Conservation (phyloP, 2,329 filamentous ascomycete genomes). For the Colletotrichum filicis region DNA sequence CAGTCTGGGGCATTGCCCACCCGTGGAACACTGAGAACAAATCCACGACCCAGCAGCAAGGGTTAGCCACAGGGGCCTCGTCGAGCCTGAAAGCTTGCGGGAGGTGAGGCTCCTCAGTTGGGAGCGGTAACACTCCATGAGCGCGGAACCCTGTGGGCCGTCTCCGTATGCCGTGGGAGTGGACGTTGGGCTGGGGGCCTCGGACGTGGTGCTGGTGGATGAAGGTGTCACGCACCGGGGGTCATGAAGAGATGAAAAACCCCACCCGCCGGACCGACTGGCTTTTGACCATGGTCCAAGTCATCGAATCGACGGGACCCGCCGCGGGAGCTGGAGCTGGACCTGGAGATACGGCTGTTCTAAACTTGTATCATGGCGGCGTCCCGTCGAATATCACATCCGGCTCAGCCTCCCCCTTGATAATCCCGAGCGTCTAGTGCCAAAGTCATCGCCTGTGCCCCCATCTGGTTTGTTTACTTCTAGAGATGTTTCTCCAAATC, state of each 20-base stretch:
- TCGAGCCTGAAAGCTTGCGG: constrained; percentile 23
- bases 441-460: not conserved
- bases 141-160: not conserved
- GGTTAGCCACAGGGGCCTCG: constrained; percentile 21
- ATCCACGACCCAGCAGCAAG: constrained; percentile 16
- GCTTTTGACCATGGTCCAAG: not conserved
- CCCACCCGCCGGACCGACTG: constrained; percentile 6
- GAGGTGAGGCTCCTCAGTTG: not conserved
- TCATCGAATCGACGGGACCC: not conserved
- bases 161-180: not conserved
- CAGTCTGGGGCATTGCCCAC: constrained; percentile 5
- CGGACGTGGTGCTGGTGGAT: not conserved
- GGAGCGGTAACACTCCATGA: not conserved
- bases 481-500: not conserved
- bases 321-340: constrained; percentile 17
- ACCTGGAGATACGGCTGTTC: not conserved
- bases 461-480: not conserved
- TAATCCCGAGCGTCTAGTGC: not conserved
- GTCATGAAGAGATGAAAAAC: constrained; percentile 14
- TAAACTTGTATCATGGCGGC: constrained; percentile 27
- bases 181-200: not conserved
- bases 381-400: not conserved
- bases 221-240: not conserved
- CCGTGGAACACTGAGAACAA: constrained; percentile 2
- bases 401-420: constrained; percentile 31